Evolutionary conservation across 768 basidiomycete species (phyloP), one percentile per base, ranked within the genome.

Genomic region (Multifurca ochricompacta): DNA sequence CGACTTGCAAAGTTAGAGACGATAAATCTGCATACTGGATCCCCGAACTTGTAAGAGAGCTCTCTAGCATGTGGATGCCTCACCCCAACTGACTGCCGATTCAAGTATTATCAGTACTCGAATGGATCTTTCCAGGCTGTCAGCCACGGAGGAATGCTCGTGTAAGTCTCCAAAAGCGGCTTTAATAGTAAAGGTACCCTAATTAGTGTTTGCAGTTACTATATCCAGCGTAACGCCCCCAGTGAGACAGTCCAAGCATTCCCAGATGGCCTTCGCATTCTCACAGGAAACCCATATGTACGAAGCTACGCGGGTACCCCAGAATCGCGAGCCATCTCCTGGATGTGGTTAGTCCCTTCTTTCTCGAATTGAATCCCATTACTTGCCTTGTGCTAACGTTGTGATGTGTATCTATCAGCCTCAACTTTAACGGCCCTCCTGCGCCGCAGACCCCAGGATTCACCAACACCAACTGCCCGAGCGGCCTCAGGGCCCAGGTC

Each of bases 401-500:
- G n/a, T n/a, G n/a, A n/a, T n/a, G n/a, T n/a, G n/a, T n/a, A n/a
- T n/a, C n/a, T n/a, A 14, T 44, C 13, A 42, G 32, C 43, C 23
- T 31, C 28, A n/a, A 53, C 51, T 21, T 30, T 19, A 25, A 48
- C 48, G 48, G 32, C 14, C 48, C 48, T 31, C 13, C 11, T 28
- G 5, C 8, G 30, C 36, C 21, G 21, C 21, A 48, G 23, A 37
- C 48, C 7, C 49, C 56, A 28, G 49, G 62, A 48, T 51, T 63
- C 50, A 53, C 54, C 49, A 48, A 46, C 21, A 63, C 63, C 48
- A 52, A n/a, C n/a, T n/a, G n/a, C n/a, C n/a, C n/a, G n/a, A n/a
- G n/a, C n/a, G n/a, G n/a, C n/a, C n/a, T n/a, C 37, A 64, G 66
- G 23, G 61, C 58, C 9, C 67, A 67, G 48, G 37, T 69, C 4